phyloP scores from a whole-genome alignment of 2,329 filamentous ascomycete genomes.

The Colletotrichum sp. region DNA sequence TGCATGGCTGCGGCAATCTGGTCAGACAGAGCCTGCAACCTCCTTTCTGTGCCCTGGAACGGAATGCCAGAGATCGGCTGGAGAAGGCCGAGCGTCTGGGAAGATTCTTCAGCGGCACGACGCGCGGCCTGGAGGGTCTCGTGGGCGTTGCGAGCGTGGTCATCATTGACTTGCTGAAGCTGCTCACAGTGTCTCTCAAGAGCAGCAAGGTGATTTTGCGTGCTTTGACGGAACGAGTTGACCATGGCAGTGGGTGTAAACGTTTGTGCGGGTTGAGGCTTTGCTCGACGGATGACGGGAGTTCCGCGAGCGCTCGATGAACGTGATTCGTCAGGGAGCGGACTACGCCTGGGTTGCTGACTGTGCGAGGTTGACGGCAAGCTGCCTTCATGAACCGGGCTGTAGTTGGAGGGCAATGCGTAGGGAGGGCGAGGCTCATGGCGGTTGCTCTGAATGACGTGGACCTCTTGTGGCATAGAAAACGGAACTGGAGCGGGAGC shows the following conservation, averaged over 20 bases:
- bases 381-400: constrained; percentile 1
- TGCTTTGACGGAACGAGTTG: constrained; percentile 11
- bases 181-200: constrained; percentile 8
- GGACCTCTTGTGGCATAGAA: constrained; percentile 4
- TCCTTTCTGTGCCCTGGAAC: constrained; percentile 9
- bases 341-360: constrained; percentile 11
- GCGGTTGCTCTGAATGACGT: constrained; percentile 13
- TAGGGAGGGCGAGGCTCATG: constrained; percentile 1
- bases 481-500: neutral
- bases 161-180: neutral
- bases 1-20: constrained; percentile 5
- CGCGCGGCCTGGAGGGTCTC: neutral
- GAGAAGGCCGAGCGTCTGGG: neutral
- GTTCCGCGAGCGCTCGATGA: constrained; percentile 6
- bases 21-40: constrained; percentile 8
- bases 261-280: constrained; percentile 3
- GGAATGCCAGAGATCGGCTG: constrained; percentile 14
- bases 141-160: neutral
- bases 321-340: constrained; percentile 7
- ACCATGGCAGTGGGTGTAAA: constrained; percentile 6
- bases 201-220: neutral
- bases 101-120: neutral
- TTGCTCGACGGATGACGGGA: constrained; percentile 14
- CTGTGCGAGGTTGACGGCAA: constrained; percentile 2
- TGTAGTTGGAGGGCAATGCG: constrained; percentile 7